Base-by-base conservation (phyloP, 2,329 filamentous ascomycete species). In the Plectosphaerella plurivora region DNA sequence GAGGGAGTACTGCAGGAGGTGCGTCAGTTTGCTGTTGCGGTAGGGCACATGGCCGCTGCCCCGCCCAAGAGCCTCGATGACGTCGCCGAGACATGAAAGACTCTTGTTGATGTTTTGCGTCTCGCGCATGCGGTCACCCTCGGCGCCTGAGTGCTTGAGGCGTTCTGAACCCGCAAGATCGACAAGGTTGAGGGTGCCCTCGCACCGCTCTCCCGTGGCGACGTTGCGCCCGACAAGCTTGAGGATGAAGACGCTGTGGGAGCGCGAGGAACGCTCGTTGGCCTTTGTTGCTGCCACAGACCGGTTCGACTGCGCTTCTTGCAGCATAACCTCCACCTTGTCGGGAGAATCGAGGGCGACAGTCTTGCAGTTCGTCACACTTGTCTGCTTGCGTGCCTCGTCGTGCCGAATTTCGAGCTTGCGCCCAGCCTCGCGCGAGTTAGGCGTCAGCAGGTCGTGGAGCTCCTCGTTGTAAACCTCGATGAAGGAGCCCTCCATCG, bases 381-480 rank as follows among this genome's bases (percentile, higher is more conserved):
- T 87, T 0, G 92, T 97, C 67, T 91, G 88, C 71, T 89, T 90
- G 60, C 86, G 89, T 36, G 78, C 73, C 42, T 91, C 83, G 63
- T 97, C 93, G 60, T 97, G 94, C 2, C 89, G 84, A 53, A 97
- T 93, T 62, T 96, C 90, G 48, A 93, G 87, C 71, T 90, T 96
- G 71, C 88, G 90, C 2, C 61, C 81, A 18, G 86, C 79, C 51
- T 87, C 85, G 0, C 87, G 82, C 3, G 74, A 69, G 45, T 67
- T 67, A 1, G 77, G 70, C 1, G 74, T 73, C 12, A 99, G 81
- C 14, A 99, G 73, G 67, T 99, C 94, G 65, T 97, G 91, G 57
- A 99, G 79, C 56, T 95, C 94, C 67, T 99, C 94, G 57, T 99
- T 97, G 81, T 99, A 99, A 6, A 99, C 94, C 66, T 99, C 94